phyloP scores from a whole-genome alignment of 2,329 filamentous ascomycete genomes.

The Diaporthe sp. region DNA sequence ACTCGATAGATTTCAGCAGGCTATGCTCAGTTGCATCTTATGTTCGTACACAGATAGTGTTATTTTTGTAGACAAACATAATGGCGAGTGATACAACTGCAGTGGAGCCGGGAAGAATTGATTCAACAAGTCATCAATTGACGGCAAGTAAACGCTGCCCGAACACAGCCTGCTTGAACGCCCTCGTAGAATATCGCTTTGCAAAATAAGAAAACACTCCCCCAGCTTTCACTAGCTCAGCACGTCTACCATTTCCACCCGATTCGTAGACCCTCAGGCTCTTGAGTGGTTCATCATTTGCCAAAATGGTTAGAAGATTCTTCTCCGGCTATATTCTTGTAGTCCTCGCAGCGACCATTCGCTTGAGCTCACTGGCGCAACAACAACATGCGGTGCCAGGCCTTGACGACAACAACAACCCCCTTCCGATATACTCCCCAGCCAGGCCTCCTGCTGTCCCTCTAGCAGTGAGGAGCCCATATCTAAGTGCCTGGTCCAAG shows the following conservation, averaged over 20 bases:
- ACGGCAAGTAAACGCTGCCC: background rate
- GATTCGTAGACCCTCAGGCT: background rate
- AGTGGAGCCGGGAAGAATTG: background rate
- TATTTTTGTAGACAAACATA: background rate
- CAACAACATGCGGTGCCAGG: constrained; percentile 6
- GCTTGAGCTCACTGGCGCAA: background rate
- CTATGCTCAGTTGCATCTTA: background rate
- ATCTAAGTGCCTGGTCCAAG: constrained; percentile 69
- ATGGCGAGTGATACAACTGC: background rate
- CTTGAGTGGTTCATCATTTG: background rate
- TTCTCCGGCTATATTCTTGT: background rate
- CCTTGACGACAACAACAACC: constrained; percentile 34
- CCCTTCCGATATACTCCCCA: constrained; percentile 47
- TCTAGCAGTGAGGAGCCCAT: constrained; percentile 67
- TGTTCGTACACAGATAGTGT: background rate
- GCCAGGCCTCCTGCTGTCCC: constrained; percentile 56
- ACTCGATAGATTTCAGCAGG: background rate
- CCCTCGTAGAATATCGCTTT: background rate
- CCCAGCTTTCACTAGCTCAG: too few relatives aligned
- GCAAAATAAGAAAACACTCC: background rate
- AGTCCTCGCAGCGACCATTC: background rate
- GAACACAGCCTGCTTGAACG: background rate
- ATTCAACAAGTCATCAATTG: background rate
- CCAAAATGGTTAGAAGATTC: constrained; percentile 14
- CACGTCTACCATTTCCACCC: background rate